Conservation (phyloP, 2,329 filamentous ascomycete species). For the Paecilomyces niveus region DNA sequence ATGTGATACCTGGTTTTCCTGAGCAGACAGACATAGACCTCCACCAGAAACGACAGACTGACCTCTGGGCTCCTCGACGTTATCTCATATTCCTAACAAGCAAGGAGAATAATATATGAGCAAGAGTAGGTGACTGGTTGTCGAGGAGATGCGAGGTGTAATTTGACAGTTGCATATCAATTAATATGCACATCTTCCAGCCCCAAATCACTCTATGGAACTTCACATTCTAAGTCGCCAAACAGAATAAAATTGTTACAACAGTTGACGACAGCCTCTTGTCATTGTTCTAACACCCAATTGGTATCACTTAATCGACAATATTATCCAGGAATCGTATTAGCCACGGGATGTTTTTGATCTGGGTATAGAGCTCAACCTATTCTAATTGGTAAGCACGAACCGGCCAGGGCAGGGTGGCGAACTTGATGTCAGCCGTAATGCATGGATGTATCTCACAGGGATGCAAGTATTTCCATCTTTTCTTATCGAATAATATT, state of each 20-base stretch:
- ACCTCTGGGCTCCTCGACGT: neutral
- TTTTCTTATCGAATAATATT: too few species aligned
- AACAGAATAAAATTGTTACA: neutral
- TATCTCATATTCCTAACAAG: neutral
- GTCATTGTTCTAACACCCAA: too few species aligned
- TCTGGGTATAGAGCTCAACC: too few species aligned
- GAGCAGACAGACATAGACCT: neutral
- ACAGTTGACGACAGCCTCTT: neutral
- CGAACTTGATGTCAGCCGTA: too few species aligned
- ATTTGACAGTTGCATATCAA: neutral
- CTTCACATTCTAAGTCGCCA: neutral
- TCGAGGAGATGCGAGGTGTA: neutral
- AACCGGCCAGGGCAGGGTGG: too few species aligned
- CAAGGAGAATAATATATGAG: neutral
- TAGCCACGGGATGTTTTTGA: neutral
- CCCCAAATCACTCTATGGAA: neutral
- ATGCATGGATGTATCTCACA: too few species aligned
- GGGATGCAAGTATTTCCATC: too few species aligned
- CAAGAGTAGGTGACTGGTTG: neutral
- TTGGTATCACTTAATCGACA: too few species aligned
- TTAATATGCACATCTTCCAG: neutral
- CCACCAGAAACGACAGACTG: neutral
- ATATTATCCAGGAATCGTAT: too few species aligned
- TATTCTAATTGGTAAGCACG: too few species aligned
- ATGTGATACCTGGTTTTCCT: neutral